Evolutionary conservation across 208 protist species (phyloP).

Genomic region (Leishmania guyanensis): DNA sequence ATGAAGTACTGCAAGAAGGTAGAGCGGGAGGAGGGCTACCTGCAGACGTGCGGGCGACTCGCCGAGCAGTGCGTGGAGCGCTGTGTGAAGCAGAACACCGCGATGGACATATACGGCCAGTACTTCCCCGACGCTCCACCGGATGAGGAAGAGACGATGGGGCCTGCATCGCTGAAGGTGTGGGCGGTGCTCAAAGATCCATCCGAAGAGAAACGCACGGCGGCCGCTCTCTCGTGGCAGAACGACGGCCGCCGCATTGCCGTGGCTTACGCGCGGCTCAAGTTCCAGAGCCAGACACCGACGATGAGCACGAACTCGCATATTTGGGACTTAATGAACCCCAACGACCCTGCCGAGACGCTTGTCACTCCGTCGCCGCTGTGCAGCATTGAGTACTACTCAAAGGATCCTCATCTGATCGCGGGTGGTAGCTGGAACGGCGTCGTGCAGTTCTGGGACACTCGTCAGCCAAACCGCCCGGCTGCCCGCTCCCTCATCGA

Average conservation of each 20-base stretch:
- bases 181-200: slow-evolving; percentile 95
- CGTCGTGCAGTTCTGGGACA: slow-evolving; percentile 96
- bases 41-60: slow-evolving; percentile 88
- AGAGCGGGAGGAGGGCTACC: slow-evolving; percentile 95
- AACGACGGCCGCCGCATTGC: slow-evolving; percentile 94
- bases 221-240: slow-evolving; percentile 94
- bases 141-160: slow-evolving; percentile 77
- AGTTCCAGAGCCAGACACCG: slow-evolving; percentile 93
- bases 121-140: slow-evolving; percentile 92
- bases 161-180: slow-evolving; percentile 92
- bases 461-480: slow-evolving; percentile 88
- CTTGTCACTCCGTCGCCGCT: slow-evolving; percentile 94
- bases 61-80: slow-evolving; percentile 88
- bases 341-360: slow-evolving; percentile 94
- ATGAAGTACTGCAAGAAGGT: slow-evolving; percentile 97
- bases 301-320: slow-evolving; percentile 94
- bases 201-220: slow-evolving; percentile 87
- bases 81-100: slow-evolving; percentile 96
- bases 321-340: slow-evolving; percentile 97
- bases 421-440: slow-evolving; percentile 97
- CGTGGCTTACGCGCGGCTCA: slow-evolving; percentile 93
- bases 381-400: slow-evolving; percentile 96
- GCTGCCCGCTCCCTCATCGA: slow-evolving; percentile 92
- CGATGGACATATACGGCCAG: slow-evolving; percentile 97
- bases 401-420: slow-evolving; percentile 95